Evolutionary conservation across 371 early-diverging fungal species (phyloP), one percentile per base, ranked within the genome.

Genomic region (Saksenaea vasiformis): DNA sequence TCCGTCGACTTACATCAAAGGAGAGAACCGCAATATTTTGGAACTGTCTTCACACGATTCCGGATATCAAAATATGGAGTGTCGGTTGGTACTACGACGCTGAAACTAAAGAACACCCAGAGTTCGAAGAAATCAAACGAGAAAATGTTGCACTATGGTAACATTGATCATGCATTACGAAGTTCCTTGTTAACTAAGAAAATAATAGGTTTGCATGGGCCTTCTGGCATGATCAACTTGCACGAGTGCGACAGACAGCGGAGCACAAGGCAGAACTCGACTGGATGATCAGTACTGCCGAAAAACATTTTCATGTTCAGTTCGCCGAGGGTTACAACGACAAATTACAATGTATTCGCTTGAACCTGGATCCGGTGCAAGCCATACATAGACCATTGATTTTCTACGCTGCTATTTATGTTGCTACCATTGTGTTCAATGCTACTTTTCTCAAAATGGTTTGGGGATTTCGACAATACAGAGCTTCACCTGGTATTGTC

Each of bases 321-420:
- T 79, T 90, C 56, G 62, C 79, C 13, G 53, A 74, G 5, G 89
- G 89, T 5, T 74, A 74, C 60, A 91, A 89, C 69, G 59, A 70
- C 5, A 44, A 76, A 0, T 62, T 87, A 28, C 62, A 74, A 22
- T 84, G 87, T 47, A 84, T 89, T 56, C 78, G 85, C 11, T 77
- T 90, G 27, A 80, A 76, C 19, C 73, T 87, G 36, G 90, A 91
- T 56, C 83, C 85, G 3, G 80, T 91, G 36, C 64, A 82, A 27
- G 87, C 88, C 7, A 66, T 78, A 17, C 85, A 86, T 57, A 84
- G 88, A 11, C 90, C 91, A 1, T 67, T 89, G 9, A 38, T 81
- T 15, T 61, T 87, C 1, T 91, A 91, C 55, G 56, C 73, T 4
- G 74, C n/a, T 9, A 55, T 76, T 22, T 82, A 73, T 57, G 2